Conservation (phyloP, 2,329 filamentous ascomycete genomes). For the Sporothrix mexicana region DNA sequence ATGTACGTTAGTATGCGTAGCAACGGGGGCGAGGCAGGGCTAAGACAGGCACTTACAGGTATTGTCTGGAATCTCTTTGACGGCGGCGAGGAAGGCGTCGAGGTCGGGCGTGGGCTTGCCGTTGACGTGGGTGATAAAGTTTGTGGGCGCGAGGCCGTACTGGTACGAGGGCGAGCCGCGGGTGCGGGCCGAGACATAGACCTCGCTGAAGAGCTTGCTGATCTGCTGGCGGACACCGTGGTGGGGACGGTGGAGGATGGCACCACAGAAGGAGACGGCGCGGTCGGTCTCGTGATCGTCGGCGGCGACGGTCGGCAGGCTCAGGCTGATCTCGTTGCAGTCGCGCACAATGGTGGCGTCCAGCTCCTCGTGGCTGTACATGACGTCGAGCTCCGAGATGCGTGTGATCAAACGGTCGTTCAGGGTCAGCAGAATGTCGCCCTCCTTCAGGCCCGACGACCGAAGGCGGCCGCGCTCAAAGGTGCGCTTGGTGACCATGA, state of each 20-base stretch:
- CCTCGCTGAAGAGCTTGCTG: constrained; percentile 91
- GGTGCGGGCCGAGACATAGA: constrained; percentile 89
- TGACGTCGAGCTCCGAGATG: constrained; percentile 90
- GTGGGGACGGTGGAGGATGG: constrained; percentile 89
- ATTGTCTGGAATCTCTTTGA: constrained; percentile 90
- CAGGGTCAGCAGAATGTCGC: constrained; percentile 88
- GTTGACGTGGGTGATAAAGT: constrained; percentile 97
- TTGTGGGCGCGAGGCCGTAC: constrained; percentile 92
- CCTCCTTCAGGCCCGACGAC: constrained; percentile 74
- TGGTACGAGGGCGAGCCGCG: constrained; percentile 84
- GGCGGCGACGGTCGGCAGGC: constrained; percentile 83
- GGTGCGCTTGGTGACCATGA: constrained; percentile 90
- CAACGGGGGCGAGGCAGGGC: neutral
- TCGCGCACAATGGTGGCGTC: constrained; percentile 87
- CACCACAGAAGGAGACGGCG: constrained; percentile 93
- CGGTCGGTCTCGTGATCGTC: constrained; percentile 91
- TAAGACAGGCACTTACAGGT: constrained; percentile 69
- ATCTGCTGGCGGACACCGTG: constrained; percentile 98
- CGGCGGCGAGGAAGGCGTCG: constrained; percentile 77
- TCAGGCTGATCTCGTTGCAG: constrained; percentile 76
- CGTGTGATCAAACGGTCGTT: constrained; percentile 93
- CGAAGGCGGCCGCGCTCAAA: constrained; percentile 58
- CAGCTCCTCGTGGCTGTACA: constrained; percentile 87
- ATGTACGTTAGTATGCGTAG: neutral
- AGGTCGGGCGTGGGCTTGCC: constrained; percentile 83